These are phyloP conservation scores for Circinella umbellata DNA, from an alignment of 371 early-diverging fungal species.

Conservation along the genomic window DNA sequence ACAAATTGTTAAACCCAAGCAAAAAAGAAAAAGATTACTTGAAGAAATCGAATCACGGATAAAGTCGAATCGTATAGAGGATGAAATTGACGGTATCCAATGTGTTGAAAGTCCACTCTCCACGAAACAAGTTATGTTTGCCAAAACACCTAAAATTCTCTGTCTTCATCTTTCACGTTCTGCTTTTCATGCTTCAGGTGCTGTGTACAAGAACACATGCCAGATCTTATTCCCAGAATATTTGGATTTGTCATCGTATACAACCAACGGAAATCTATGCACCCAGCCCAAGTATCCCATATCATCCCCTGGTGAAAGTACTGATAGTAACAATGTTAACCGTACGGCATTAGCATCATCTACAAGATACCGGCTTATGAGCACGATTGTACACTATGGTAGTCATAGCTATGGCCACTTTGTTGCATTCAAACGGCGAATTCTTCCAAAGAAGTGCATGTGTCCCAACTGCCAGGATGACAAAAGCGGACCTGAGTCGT, in stretches of 20 bases:
- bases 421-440: slow-evolving; percentile 82
- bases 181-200: slow-evolving; percentile 64
- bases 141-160: slow-evolving; percentile 60
- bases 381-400: slow-evolving; percentile 87
- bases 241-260: slow-evolving; percentile 66
- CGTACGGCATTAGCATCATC: not conserved
- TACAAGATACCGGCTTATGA: slow-evolving; percentile 70
- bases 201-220: slow-evolving; percentile 69
- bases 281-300: slow-evolving; percentile 60
- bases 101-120: slow-evolving; percentile 33
- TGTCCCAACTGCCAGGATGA: slow-evolving; percentile 26
- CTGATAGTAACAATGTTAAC: not conserved
- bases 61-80: slow-evolving; percentile 13
- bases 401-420: slow-evolving; percentile 92
- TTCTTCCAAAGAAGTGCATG: slow-evolving; percentile 35
- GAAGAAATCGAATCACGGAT: slow-evolving; percentile 18
- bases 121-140: slow-evolving; percentile 64
- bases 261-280: slow-evolving; percentile 57
- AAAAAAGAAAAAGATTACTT: slow-evolving; percentile 36
- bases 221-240: slow-evolving; percentile 61
- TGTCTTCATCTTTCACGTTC: slow-evolving; percentile 79
- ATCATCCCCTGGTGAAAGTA: slow-evolving; percentile 32
- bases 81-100: slow-evolving; percentile 12
- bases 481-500: slow-evolving; percentile 11
- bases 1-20: slow-evolving; percentile 26